phyloP scores from a whole-genome alignment of 495 filamentous ascomycete genomes.

The Trichoderma reesei region DNA sequence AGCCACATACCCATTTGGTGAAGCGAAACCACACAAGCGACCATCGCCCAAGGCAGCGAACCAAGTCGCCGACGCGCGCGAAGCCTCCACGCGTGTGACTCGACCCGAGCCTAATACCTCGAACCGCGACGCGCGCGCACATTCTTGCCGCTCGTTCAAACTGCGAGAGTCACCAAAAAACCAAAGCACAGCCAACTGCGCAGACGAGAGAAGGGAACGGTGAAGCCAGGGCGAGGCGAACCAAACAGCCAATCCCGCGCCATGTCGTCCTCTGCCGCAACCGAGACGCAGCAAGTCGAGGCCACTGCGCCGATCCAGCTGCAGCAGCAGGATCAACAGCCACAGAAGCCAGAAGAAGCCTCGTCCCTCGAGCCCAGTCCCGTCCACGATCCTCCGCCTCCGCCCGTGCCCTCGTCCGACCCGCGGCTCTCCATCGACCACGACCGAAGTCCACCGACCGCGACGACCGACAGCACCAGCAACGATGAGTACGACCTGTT shows the following conservation, averaged over 20 bases:
- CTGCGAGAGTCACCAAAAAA: too few relatives aligned
- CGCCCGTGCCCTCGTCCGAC: slow-evolving; percentile 40
- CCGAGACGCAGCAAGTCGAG: slow-evolving; percentile 6
- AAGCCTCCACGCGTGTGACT: too few relatives aligned
- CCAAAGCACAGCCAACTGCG: background rate
- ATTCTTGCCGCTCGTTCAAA: too few relatives aligned
- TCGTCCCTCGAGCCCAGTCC: slow-evolving; percentile 1
- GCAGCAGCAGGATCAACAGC: background rate
- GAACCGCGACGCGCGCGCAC: too few relatives aligned
- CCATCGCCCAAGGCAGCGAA: too few relatives aligned
- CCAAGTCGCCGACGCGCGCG: too few relatives aligned
- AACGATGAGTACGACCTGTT: slow-evolving; percentile 50
- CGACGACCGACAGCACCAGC: slow-evolving; percentile 22
- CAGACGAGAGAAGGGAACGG: background rate
- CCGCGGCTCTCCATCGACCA: slow-evolving; percentile 25
- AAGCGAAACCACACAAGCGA: too few relatives aligned
- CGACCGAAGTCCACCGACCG: slow-evolving; percentile 10
- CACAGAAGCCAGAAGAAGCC: background rate
- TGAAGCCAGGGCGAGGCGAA: background rate
- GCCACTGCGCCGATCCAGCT: background rate
- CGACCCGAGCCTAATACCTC: too few relatives aligned
- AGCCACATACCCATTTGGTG: too few relatives aligned
- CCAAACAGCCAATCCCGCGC: background rate
- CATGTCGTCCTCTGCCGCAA: background rate
- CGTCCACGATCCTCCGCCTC: slow-evolving; percentile 31